Conservation (phyloP, 2,329 filamentous ascomycete species). For the Aspergillus phoenicis region DNA sequence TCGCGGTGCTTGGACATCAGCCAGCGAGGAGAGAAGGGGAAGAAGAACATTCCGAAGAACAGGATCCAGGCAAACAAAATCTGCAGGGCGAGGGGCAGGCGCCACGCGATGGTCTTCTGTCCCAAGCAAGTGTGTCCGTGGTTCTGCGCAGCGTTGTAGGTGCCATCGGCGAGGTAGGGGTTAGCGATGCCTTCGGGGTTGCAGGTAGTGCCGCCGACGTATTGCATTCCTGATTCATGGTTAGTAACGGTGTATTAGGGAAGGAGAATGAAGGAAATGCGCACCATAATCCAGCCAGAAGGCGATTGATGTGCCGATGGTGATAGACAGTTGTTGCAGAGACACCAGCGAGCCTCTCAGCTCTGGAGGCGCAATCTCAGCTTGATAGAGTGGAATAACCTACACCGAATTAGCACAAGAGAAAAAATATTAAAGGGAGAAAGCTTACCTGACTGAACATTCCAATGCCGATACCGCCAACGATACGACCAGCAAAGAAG, state of each 20-base stretch:
- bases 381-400: slow-evolving; percentile 35
- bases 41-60: slow-evolving; percentile 73
- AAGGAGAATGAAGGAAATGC: neutral
- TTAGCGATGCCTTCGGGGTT: slow-evolving; percentile 15
- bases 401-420: neutral
- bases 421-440: neutral
- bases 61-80: slow-evolving; percentile 68
- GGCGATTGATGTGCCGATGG: slow-evolving; percentile 48
- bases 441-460: slow-evolving; percentile 24
- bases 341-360: slow-evolving; percentile 67
- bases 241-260: neutral
- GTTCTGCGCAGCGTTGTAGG: slow-evolving; percentile 10
- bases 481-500: slow-evolving; percentile 23
- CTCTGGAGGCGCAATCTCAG: slow-evolving; percentile 61
- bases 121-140: slow-evolving; percentile 12
- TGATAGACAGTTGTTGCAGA: slow-evolving; percentile 66
- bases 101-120: slow-evolving; percentile 62
- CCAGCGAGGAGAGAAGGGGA: slow-evolving; percentile 79
- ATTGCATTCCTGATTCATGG: slow-evolving; percentile 14
- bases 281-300: slow-evolving; percentile 17
- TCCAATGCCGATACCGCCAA: slow-evolving; percentile 14
- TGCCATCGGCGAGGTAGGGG: slow-evolving; percentile 13
- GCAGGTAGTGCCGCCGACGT: slow-evolving; percentile 60
- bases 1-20: slow-evolving; percentile 71
- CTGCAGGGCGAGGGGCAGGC: slow-evolving; percentile 52